Conservation (phyloP, 192 early-diverging fungal species). For the Coemansia sp. region DNA sequence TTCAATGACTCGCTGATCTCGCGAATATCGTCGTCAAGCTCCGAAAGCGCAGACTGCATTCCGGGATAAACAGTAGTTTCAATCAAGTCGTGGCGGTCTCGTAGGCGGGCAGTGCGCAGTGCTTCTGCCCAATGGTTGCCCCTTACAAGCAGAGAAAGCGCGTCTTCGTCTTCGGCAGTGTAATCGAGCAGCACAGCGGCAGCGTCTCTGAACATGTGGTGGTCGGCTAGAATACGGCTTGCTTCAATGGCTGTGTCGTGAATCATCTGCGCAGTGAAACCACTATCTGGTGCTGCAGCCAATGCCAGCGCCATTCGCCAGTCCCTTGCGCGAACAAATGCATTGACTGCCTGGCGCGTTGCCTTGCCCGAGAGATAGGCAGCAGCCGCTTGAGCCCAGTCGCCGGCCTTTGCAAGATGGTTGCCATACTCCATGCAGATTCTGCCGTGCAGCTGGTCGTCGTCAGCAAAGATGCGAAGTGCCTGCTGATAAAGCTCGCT, state of each 20-base stretch:
- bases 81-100: constrained; percentile 68
- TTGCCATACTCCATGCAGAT: constrained; percentile 62
- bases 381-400: constrained; percentile 53
- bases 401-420: constrained; percentile 54
- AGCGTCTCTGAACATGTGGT: constrained; percentile 66
- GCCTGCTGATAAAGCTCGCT: constrained; percentile 69
- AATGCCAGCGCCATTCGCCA: constrained; percentile 43
- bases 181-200: constrained; percentile 75
- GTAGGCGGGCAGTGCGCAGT: constrained; percentile 61
- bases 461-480: constrained; percentile 56
- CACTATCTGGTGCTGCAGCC: constrained; percentile 15
- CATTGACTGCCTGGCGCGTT: constrained; percentile 18
- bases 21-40: constrained; percentile 41
- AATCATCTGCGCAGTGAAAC: constrained; percentile 3
- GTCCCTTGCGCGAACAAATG: constrained; percentile 36
- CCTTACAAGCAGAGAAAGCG: constrained; percentile 67
- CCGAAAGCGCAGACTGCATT: constrained; percentile 45
- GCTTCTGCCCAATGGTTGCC: constrained; percentile 81
- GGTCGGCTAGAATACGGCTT: constrained; percentile 55
- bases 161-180: constrained; percentile 67
- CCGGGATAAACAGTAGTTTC: constrained; percentile 75
- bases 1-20: constrained; percentile 35
- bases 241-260: constrained; percentile 35
- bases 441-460: constrained; percentile 52
- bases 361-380: constrained; percentile 39